Percentiles rank a stretch among this genome's conserved stretches.
phyloP scores from a whole-genome alignment of 1,139 yeast species.

The Taiozyma sp. region DNA sequence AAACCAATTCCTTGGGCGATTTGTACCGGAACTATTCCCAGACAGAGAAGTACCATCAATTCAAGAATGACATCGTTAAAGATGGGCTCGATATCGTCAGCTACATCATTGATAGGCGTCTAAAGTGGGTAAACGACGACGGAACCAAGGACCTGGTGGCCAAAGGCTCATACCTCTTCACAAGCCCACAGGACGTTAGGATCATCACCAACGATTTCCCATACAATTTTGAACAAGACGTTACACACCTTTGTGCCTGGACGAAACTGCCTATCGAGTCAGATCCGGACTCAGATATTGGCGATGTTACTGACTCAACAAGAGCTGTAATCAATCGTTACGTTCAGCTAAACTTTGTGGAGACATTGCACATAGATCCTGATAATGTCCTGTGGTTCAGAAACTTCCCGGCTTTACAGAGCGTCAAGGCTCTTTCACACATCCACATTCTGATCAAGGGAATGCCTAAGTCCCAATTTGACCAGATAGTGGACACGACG shows the following conservation, averaged over 20 bases:
- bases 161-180: conserved; percentile 13
- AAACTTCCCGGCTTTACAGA: conserved; percentile 56
- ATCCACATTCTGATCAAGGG: conserved; percentile 48
- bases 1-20: conserved; percentile 8
- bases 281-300: conserved; percentile 18
- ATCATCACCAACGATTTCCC: conserved; percentile 34
- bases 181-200: conserved; percentile 16
- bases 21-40: conserved; percentile 14
- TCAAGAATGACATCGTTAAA: conserved; percentile 3
- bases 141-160: conserved; percentile 10
- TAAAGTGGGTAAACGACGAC: conserved; percentile 10
- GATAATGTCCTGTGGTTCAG: conserved; percentile 52
- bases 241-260: conserved; percentile 35
- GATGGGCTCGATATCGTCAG: conserved; percentile 9
- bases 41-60: conserved; percentile 8
- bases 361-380: conserved; percentile 29
- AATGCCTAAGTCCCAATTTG: neutral
- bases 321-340: conserved; percentile 16
- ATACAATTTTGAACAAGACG: conserved; percentile 27
- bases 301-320: conserved; percentile 19
- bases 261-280: conserved; percentile 32
- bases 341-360: conserved; percentile 37
- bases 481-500: conserved; percentile 2
- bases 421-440: conserved; percentile 53
- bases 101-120: conserved; percentile 11